Evolutionary conservation across 139 green algal genomes (phyloP).

Genomic region (Chlorella sorokiniana): DNA sequence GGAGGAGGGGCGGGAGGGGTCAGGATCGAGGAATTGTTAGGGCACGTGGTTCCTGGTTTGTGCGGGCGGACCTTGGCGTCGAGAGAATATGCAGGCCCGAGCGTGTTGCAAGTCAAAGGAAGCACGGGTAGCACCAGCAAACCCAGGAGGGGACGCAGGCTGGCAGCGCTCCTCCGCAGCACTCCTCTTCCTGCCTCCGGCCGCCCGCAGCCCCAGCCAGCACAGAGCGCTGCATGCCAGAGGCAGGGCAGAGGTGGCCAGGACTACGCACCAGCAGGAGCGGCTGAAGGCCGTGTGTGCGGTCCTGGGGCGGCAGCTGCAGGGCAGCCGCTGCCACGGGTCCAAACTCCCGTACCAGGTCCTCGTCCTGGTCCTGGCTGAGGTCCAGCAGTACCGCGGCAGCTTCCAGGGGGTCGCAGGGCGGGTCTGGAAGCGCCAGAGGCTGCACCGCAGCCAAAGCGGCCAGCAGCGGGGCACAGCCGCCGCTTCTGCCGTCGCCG

Average conservation of each 20-base stretch:
- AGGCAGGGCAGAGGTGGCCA: neutral
- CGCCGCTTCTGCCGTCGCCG: neutral
- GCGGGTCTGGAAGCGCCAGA: slow-evolving; percentile 7
- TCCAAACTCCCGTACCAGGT: slow-evolving; percentile 34
- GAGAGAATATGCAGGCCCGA: too few species aligned
- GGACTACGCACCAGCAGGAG: slow-evolving; percentile 26
- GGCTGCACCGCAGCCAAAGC: slow-evolving; percentile 1
- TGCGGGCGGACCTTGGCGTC: too few species aligned
- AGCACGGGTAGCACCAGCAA: too few species aligned
- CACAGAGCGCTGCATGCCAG: neutral
- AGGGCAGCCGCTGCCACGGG: slow-evolving; percentile 22
- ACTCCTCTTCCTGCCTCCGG: neutral
- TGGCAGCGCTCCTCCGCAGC: too few species aligned
- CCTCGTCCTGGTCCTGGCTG: slow-evolving; percentile 30
- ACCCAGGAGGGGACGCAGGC: too few species aligned
- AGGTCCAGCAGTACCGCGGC: slow-evolving; percentile 34
- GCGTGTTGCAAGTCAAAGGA: too few species aligned
- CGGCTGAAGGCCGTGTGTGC: slow-evolving; percentile 5
- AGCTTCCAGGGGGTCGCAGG: slow-evolving; percentile 30
- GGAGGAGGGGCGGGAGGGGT: neutral
- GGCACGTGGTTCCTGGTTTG: neutral
- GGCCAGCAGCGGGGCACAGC: neutral
- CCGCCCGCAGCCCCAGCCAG: too few species aligned
- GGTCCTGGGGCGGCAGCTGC: slow-evolving; percentile 30
- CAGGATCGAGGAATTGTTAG: neutral